Base-by-base conservation (phyloP, 176 grass and related monocot species). In the Hsuehochloa calcarea region DNA sequence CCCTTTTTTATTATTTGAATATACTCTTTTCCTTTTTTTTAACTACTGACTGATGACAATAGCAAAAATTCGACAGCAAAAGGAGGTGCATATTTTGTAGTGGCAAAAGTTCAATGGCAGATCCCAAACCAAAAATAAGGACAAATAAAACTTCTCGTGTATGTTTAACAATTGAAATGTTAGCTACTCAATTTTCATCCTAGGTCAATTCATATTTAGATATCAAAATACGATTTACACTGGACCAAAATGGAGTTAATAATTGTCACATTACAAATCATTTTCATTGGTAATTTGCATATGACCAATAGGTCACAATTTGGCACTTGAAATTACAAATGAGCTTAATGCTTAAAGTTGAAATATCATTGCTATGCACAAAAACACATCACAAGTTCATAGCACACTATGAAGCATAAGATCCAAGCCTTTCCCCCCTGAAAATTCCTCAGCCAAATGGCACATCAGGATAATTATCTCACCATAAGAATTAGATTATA, bases 191-290 rank as follows among this genome's bases (percentile, higher is more conserved):
- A 34, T 10, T 75, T 54, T 76, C 17, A 60, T 46, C 20, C 27
- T 47, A 49, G 6, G 71, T 12, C 16, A 69, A 60, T 49, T 70
- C 80, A 70, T 65, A 56, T 47, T 68, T n/a, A 25, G 11, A 50
- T 14, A 64, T 10, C 35, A 19, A 80, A 45, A 75, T 60, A 41
- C 3, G 19, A 60, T 35, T 75, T 68, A 64, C 5, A 50, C 11
- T 54, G n/a, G 31, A 77, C 11, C 55, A 65, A 73, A 26, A 79
- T 89, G 58, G 41, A 54, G 14, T 68, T 31, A 37, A 20, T 43
- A 75, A 68, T 76, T 67, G 25, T 20, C 26, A 68, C 47, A 56
- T 56, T 58, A 60, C 38, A 61, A 72, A 82, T 9, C 25, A 82
- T 20, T 69, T 49, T 38, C 34, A 37, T 40, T 68, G 54, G 65